Base-by-base conservation (phyloP, 352 stramenopile genomes). In the Globisporangium lucens region DNA sequence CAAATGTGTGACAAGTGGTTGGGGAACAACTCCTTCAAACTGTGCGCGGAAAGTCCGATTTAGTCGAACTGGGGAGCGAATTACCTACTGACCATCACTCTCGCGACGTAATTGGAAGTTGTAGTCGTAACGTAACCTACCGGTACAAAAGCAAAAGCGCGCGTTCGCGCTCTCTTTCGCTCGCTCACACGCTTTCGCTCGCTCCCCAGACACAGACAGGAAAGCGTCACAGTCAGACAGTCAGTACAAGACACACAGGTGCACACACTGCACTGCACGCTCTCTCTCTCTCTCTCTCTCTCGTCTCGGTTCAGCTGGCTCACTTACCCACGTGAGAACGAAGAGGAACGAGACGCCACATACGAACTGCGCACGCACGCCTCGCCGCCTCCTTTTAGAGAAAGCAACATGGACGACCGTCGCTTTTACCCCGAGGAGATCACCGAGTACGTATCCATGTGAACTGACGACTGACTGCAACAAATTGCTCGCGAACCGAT, bases 401-500 rank as follows among this genome's bases (percentile, higher is more conserved):
- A 43, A 33, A 20, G 30, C 20, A 65, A 46, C 20, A 86, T 86
- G 78, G 74, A 86, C 52, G 63, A 65, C 64, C 69, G 63, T 17
- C 72, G 61, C 66, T 82, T 88, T 70, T 90, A 89, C 62, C 69
- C 72, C 49, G 76, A 85, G 5, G 82, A 90, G 35, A 82, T 89
- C 59, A 68, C 68, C 61, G 75, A 82, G 82, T 90, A 77, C 60
- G 76, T 71, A 52, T 35, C 27, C 15, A 38, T 38, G 17, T 24
- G 15, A 30, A 59, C 15, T 46, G 41, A 41, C 55, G 22, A 27
- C 29, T 61, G 43, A 51, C 43, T 51, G 43, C 43, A 24, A 51
- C 41, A 27, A 47, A 22, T 49, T 33, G 33, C 33, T 6, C 33
- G 27, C 33, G n/a, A 24, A 30, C 20, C n/a, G 56, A 33, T 61